These are phyloP conservation scores for Tricholoma terreum DNA, from an alignment of 768 basidiomycete genomes.

Conservation along the genomic window DNA sequence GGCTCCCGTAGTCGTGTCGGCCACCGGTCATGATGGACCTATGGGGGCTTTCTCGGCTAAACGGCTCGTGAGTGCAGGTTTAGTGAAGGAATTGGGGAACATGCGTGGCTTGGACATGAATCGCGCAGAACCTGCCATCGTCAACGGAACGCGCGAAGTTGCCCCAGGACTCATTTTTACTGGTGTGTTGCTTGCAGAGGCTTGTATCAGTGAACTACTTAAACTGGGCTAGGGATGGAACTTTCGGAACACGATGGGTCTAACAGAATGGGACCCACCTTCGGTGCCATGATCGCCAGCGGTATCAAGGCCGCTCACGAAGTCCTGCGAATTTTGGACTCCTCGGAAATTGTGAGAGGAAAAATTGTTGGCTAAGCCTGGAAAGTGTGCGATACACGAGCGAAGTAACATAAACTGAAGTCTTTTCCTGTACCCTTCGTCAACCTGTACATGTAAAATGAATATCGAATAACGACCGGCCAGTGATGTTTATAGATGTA, in stretches of 20 bases:
- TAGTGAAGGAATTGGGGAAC: constrained; percentile 71
- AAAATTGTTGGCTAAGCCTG: constrained; percentile 44
- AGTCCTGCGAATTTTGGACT: constrained; percentile 51
- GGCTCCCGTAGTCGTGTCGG: constrained; percentile 69
- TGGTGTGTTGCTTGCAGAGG: constrained; percentile 37
- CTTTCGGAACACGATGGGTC: constrained; percentile 78
- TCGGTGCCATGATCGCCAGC: constrained; percentile 77
- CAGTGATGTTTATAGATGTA: background rate
- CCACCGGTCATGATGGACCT: constrained; percentile 74
- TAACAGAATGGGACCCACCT: constrained; percentile 76
- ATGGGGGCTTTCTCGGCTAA: constrained; percentile 85
- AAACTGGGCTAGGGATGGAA: constrained; percentile 62
- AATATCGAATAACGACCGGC: background rate
- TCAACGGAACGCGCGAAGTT: constrained; percentile 74
- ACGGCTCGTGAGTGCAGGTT: constrained; percentile 70
- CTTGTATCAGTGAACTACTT: background rate
- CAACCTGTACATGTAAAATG: background rate
- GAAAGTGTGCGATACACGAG: no score
- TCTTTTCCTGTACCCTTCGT: background rate
- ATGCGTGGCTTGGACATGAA: constrained; percentile 83
- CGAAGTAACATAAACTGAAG: no score
- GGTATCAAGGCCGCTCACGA: constrained; percentile 72
- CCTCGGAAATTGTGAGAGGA: constrained; percentile 49
- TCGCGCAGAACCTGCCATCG: constrained; percentile 78
- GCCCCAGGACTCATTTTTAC: constrained; percentile 72